Percentiles rank a stretch among this genome's conserved stretches.
Evolutionary conservation across 2,329 filamentous ascomycete species (phyloP).

Genomic region (Fusarium ramigenum): DNA sequence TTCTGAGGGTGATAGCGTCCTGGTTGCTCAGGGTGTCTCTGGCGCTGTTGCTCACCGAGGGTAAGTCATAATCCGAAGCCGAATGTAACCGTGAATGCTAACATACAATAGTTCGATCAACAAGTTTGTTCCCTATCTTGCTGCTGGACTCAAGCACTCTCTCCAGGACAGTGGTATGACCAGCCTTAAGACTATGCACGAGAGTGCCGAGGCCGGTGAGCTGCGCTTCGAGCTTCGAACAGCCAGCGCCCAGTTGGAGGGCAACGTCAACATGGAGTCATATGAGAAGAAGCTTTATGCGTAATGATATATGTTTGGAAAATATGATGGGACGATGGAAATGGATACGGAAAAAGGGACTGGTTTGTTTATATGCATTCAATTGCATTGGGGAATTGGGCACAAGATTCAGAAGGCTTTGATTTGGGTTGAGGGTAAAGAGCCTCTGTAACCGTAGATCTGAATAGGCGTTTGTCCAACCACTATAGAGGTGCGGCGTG

Average conservation of each 20-base stretch:
- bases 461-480: conserved; percentile 45
- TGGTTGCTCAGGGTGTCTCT: conserved; percentile 96
- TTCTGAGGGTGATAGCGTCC: conserved; percentile 92
- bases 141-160: conserved; percentile 95
- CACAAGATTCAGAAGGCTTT: conserved; percentile 25
- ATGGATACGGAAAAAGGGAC: conserved; percentile 24
- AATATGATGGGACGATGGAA: conserved; percentile 28
- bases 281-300: conserved; percentile 99
- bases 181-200: conserved; percentile 80
- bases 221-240: conserved; percentile 95
- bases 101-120: conserved; percentile 73
- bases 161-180: conserved; percentile 93
- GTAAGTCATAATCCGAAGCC: conserved; percentile 47
- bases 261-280: conserved; percentile 97
- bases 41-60: conserved; percentile 83
- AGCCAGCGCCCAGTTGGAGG: conserved; percentile 93
- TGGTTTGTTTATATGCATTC: conserved; percentile 31
- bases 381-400: conserved; percentile 32
- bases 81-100: conserved; percentile 36
- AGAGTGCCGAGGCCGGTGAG: conserved; percentile 75
- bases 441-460: conserved; percentile 39
- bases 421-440: conserved; percentile 30
- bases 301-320: conserved; percentile 56
- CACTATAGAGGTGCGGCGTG: conserved; percentile 41
- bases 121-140: conserved; percentile 96